These are phyloP conservation scores for Epichloe amarillans DNA, from an alignment of 2,329 filamentous ascomycete genomes.

Conservation along the genomic window DNA sequence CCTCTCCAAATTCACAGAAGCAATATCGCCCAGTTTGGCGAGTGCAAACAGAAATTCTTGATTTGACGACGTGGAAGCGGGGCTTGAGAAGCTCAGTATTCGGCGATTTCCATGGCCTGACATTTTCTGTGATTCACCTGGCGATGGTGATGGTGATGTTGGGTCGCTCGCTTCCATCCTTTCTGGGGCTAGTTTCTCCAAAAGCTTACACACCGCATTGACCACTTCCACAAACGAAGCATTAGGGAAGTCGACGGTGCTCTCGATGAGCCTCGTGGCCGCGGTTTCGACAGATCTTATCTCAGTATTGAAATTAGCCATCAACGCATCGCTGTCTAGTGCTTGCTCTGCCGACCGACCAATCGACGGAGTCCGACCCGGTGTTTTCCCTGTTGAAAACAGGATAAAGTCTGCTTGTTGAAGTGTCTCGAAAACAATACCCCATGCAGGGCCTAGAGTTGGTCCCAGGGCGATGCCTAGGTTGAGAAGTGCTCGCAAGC, in stretches of 20 bases:
- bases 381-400: slow-evolving; percentile 45
- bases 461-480: slow-evolving; percentile 88
- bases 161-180: slow-evolving; percentile 9
- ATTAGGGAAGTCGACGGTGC: slow-evolving; percentile 81
- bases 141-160: slow-evolving; percentile 8
- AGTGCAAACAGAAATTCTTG: slow-evolving; percentile 56
- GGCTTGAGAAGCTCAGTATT: slow-evolving; percentile 33
- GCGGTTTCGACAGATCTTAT: slow-evolving; percentile 82
- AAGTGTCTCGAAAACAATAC: slow-evolving; percentile 79
- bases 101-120: slow-evolving; percentile 27
- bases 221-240: slow-evolving; percentile 68
- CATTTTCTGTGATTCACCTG: slow-evolving; percentile 21
- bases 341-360: slow-evolving; percentile 32
- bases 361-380: slow-evolving; percentile 36
- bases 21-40: slow-evolving; percentile 60
- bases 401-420: slow-evolving; percentile 88
- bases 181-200: slow-evolving; percentile 30
- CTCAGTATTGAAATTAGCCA: slow-evolving; percentile 62
- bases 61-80: slow-evolving; percentile 33
- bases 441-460: slow-evolving; percentile 73
- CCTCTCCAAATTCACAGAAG: slow-evolving; percentile 61
- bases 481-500: slow-evolving; percentile 82
- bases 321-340: slow-evolving; percentile 34
- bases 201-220: slow-evolving; percentile 57
- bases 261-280: slow-evolving; percentile 75